Conservation (phyloP, 495 filamentous ascomycete species). For the Penicillium mononematosum region DNA sequence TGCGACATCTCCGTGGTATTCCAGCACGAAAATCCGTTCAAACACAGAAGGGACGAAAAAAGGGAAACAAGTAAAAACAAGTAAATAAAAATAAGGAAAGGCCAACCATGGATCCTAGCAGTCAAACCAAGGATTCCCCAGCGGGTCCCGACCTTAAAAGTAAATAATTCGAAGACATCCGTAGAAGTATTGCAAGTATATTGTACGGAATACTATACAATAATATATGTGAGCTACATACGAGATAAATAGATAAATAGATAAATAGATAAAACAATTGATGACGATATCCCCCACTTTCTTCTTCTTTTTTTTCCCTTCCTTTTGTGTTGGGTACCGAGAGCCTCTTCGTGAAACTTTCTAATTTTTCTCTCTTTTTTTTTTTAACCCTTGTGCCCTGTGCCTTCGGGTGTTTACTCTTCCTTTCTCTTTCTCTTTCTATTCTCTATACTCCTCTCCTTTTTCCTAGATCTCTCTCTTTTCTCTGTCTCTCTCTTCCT, state of each 20-base stretch:
- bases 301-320: slow-evolving; percentile 10
- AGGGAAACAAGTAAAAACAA: not conserved
- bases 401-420: slow-evolving; percentile 5
- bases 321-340: slow-evolving; percentile 27
- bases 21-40: not conserved
- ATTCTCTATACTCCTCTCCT: slow-evolving; percentile 14
- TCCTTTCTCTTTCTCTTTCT: slow-evolving; percentile 7
- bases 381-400: slow-evolving; percentile 10
- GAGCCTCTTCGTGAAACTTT: slow-evolving; percentile 30
- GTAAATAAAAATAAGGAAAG: slow-evolving; percentile 11
- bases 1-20: not conserved
- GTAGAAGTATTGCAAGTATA: not conserved
- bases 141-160: slow-evolving; percentile 20
- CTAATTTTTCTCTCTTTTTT: slow-evolving; percentile 7
- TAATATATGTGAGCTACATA: not conserved
- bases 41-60: not conserved
- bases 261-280: slow-evolving; percentile 8
- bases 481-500: no score
- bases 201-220: not conserved
- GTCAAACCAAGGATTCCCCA: slow-evolving; percentile 13
- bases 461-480: not conserved
- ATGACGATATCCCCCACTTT: slow-evolving; percentile 15
- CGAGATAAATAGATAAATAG: not conserved
- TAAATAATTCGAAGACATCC: not conserved
- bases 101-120: slow-evolving; percentile 5